Base-by-base conservation (phyloP, 345 rosid species). In the Lumnitzera littorea region DNA sequence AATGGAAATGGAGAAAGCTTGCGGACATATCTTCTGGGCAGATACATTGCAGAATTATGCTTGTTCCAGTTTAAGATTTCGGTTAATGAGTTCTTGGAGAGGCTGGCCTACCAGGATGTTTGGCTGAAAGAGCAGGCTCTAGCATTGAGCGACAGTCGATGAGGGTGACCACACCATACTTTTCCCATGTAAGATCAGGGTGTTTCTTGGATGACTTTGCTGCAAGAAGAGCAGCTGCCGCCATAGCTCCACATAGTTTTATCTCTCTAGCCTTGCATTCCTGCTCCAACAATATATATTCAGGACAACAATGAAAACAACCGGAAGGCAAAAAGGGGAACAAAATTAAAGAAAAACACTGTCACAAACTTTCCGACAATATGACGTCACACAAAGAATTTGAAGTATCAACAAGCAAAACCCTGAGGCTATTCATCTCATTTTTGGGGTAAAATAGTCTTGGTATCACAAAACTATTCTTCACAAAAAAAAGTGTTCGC, bases 141-240 rank as follows among this genome's bases (percentile, higher is more conserved):
- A 89, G 91, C 62, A 74, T 52, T 3, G 89, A 60, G 31, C 96
- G 91, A 61, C 96, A 86, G 23, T 89, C 84, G 0, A 67, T 49
- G 27, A 89, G 89, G 16, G 76, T 70, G 51, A 76, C 72, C 13
- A 78, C 71, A 15, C 67, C 77, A 65, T 78, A 78, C 71, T 78
- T 78, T 70, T 74, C 70, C 20, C 51, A 51, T 25, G 72, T 70
- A 3, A 63, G 43, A 24, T 20, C 43, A 10, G 70, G 60, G 50
- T 61, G 68, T 57, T 61, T 46, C 68, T 71, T 74, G 8, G 71
- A 53, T n/a, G 63, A 48, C 31, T 67, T 69, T 0, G 65, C 73
- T 0, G 83, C 80, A 4, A 78, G 72, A 47, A 75, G 62, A 46
- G 64, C 83, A 0, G 80, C 80, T 3, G 83, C 83, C 3, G 75